A percentile compares a stretch with the other conserved stretches of the same genome.
Conservation (phyloP, 2,329 filamentous ascomycete species). For the Beauveria sp. region DNA sequence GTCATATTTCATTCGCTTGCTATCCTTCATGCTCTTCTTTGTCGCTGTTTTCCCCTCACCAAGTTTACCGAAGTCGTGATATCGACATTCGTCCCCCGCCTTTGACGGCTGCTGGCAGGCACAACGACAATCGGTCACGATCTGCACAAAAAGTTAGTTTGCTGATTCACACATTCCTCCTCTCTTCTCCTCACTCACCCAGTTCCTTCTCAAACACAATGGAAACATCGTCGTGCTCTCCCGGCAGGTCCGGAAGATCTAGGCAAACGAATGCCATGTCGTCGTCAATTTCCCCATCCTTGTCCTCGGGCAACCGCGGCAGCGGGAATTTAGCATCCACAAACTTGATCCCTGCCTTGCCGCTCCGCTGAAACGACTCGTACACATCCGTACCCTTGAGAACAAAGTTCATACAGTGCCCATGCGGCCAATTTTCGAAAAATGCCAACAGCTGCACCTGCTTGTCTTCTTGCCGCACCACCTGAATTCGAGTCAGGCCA, state of each 20-base stretch:
- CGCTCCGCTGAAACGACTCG: conserved; percentile 57
- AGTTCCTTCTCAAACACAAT: conserved; percentile 74
- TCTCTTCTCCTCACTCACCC: conserved; percentile 42
- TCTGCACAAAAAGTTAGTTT: conserved; percentile 32
- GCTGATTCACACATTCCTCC: background rate
- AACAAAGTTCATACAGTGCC: conserved; percentile 81
- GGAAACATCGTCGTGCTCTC: conserved; percentile 86
- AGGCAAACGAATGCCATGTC: conserved; percentile 73
- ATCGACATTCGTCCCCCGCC: conserved; percentile 31
- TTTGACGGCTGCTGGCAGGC: conserved; percentile 51
- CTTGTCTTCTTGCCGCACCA: conserved; percentile 64
- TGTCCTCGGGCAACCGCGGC: conserved; percentile 52
- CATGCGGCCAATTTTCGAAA: conserved; percentile 81
- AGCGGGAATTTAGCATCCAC: conserved; percentile 88
- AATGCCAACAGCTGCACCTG: conserved; percentile 75
- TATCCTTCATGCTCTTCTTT: background rate
- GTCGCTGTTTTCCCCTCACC: background rate
- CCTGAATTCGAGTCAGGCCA: conserved; percentile 68
- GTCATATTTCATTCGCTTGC: background rate
- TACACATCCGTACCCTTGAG: conserved; percentile 79
- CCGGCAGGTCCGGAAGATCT: conserved; percentile 81
- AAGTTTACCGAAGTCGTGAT: background rate
- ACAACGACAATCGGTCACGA: conserved; percentile 43
- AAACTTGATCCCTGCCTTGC: conserved; percentile 67
- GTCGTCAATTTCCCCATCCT: conserved; percentile 46